Percentiles rank a stretch among this genome's conserved stretches.
phyloP scores from a whole-genome alignment of 1,139 yeast species.

The Yamadazyma epiphylla region DNA sequence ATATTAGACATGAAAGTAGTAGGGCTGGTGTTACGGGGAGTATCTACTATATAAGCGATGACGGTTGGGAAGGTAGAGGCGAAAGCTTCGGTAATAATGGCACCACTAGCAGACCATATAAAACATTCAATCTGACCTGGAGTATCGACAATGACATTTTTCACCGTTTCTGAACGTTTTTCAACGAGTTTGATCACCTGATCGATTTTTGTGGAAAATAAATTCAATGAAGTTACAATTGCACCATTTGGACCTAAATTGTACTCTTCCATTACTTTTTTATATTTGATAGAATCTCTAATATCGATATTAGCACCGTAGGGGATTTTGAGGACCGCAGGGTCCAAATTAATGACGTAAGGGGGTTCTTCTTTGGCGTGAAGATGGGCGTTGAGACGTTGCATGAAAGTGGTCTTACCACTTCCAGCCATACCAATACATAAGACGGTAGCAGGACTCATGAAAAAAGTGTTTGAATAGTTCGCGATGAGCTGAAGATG shows the following conservation, averaged over 20 bases:
- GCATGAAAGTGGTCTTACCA: slow-evolving; percentile 98
- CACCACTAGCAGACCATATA: slow-evolving; percentile 95
- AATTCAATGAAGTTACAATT: slow-evolving; percentile 87
- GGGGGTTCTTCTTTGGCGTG: slow-evolving; percentile 73
- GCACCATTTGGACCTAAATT: slow-evolving; percentile 98
- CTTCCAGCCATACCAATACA: slow-evolving; percentile 98
- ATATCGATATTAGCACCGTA: slow-evolving; percentile 94
- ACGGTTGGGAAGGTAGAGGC: slow-evolving; percentile 96
- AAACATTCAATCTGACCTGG: slow-evolving; percentile 99
- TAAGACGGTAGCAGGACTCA: slow-evolving; percentile 64
- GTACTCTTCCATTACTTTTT: slow-evolving; percentile 91
- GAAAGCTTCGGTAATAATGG: slow-evolving; percentile 93
- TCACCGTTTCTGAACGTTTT: slow-evolving; percentile 61
- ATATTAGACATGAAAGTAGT: slow-evolving; percentile 97
- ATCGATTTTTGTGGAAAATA: slow-evolving; percentile 92
- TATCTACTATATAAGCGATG: slow-evolving; percentile 92
- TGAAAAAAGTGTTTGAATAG: slow-evolving; percentile 13
- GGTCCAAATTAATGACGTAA: slow-evolving; percentile 91
- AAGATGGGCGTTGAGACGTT: slow-evolving; percentile 83
- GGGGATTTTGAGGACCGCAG: slow-evolving; percentile 91
- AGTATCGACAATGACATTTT: slow-evolving; percentile 86
- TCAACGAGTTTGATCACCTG: slow-evolving; percentile 87
- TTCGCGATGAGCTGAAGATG: slow-evolving; percentile 1
- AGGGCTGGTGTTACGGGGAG: slow-evolving; percentile 91
- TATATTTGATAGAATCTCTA: slow-evolving; percentile 92